A percentile compares a stretch with the other conserved stretches of the same genome.
phyloP scores from a whole-genome alignment of 441 rosid genomes.

The Raphanus hybrid region DNA sequence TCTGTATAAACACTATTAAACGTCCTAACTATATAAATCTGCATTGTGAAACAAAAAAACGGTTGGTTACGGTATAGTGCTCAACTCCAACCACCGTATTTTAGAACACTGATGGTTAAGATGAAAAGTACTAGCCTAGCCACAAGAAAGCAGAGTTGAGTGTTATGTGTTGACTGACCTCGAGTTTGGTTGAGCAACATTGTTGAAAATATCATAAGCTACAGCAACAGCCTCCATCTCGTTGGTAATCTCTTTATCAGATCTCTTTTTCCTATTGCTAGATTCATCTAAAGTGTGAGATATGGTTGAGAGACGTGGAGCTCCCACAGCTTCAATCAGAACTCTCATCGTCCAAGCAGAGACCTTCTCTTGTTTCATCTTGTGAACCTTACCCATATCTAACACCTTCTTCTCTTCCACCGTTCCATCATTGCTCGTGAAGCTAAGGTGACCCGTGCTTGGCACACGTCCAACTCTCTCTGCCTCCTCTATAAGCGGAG shows the following conservation, averaged over 20 bases:
- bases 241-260: slow-evolving; percentile 71
- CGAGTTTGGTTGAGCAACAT: slow-evolving; percentile 49
- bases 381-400: slow-evolving; percentile 77
- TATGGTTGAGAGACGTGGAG: slow-evolving; percentile 72
- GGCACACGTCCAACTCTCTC: slow-evolving; percentile 54
- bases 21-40: no score
- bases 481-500: slow-evolving; percentile 72
- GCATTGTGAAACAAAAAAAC: no score
- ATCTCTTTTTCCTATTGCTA: slow-evolving; percentile 37
- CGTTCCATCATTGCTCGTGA: slow-evolving; percentile 53
- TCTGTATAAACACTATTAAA: no score
- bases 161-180: slow-evolving; percentile 48
- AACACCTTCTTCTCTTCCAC: slow-evolving; percentile 58
- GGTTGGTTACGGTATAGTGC: no score
- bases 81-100: no score
- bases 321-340: slow-evolving; percentile 77
- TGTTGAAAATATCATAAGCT: slow-evolving; percentile 65
- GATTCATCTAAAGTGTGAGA: slow-evolving; percentile 69
- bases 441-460: slow-evolving; percentile 55
- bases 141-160: background rate
- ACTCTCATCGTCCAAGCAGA: slow-evolving; percentile 91
- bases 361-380: slow-evolving; percentile 83
- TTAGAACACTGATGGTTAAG: no score
- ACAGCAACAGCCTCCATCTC: slow-evolving; percentile 87
- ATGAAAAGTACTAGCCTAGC: background rate